Base-by-base conservation (phyloP, 2,329 filamentous ascomycete genomes). In the Immersiporthe knoxdaviesiana region DNA sequence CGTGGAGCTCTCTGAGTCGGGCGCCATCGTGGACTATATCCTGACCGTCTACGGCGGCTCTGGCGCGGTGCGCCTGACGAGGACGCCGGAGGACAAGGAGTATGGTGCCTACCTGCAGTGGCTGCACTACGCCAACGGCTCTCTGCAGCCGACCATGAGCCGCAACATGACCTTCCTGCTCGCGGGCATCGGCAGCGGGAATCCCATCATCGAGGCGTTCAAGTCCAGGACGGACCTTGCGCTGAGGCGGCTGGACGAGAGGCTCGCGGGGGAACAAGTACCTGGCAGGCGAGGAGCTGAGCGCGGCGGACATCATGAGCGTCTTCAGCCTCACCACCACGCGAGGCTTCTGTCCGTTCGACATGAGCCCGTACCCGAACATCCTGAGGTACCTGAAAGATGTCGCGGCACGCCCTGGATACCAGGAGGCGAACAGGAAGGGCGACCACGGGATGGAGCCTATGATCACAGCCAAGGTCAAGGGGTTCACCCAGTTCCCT, bases 71-170 rank as follows among this genome's bases (percentile, higher is more conserved):
- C 63, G 59, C 8, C 63, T 71, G 32, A 56, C 24, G 37, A 84
- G 83, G 59, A 81, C 90, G 72, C 87, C 80, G 39, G 73, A 76
- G 7, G 87, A 87, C 7, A 78, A 77, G 16, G 80, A 82, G 59
- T 91, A 89, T 72, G 79, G 86, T 2, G 83, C 88, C 64, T 91
- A 88, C 72, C 74, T 92, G 0, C 90, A 88, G 79, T 92, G 88
- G 88, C 86, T 87, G 74, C 87, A 91, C 75, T 90, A 83, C 75
- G 79, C 81, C 11, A 84, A 86, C 74, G 81, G 81, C 44, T 67
- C 67, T 14, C 60, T 69, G 27, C 69, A 71, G 61, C 67, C 69
- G 14, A 39, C 54, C 21, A 32, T 69, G 30, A 58, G 58, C 27
- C 39, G 60, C 39, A 37, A 66, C 50, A 71, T 71, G 69, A 82